Evolutionary conservation across 345 rosid genomes (phyloP).

Genomic region (Aquilaria malaccensis): DNA sequence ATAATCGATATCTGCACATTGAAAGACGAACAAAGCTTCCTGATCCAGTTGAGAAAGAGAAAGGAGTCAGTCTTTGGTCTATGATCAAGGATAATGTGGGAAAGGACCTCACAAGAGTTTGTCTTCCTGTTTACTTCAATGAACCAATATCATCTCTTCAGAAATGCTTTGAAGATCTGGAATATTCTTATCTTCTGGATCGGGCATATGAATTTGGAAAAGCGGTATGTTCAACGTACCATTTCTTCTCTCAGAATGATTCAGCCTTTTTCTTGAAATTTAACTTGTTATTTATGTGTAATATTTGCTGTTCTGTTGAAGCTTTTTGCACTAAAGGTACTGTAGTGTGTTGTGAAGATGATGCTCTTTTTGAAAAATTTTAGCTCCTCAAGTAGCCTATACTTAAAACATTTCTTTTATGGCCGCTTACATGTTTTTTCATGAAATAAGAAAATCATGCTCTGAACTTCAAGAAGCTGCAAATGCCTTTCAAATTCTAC

Average conservation of each 20-base stretch:
- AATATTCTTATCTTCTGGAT: slow-evolving; percentile 89
- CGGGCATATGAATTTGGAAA: slow-evolving; percentile 77
- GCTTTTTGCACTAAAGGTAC: no score
- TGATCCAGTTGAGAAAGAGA: slow-evolving; percentile 90
- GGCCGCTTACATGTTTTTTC: no score
- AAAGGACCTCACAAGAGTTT: slow-evolving; percentile 92
- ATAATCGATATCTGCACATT: slow-evolving; percentile 27
- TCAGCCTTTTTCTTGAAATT: not conserved
- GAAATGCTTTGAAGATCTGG: slow-evolving; percentile 93
- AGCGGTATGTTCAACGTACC: slow-evolving; percentile 43
- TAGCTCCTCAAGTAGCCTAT: no score
- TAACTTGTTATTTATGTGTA: no score
- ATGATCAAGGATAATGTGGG: slow-evolving; percentile 99
- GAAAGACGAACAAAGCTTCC: slow-evolving; percentile 84
- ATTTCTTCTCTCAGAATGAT: not conserved
- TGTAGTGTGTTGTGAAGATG: no score
- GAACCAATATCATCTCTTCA: slow-evolving; percentile 99
- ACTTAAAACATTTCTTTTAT: no score
- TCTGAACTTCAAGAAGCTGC: no score
- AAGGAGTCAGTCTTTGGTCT: slow-evolving; percentile 98
- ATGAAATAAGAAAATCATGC: no score
- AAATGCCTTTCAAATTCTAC: no score
- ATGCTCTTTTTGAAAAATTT: no score
- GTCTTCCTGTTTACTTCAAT: slow-evolving; percentile 95
- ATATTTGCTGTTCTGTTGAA: no score